Base-by-base conservation (phyloP, 345 rosid species). In the Lagerstroemia speciosa region DNA sequence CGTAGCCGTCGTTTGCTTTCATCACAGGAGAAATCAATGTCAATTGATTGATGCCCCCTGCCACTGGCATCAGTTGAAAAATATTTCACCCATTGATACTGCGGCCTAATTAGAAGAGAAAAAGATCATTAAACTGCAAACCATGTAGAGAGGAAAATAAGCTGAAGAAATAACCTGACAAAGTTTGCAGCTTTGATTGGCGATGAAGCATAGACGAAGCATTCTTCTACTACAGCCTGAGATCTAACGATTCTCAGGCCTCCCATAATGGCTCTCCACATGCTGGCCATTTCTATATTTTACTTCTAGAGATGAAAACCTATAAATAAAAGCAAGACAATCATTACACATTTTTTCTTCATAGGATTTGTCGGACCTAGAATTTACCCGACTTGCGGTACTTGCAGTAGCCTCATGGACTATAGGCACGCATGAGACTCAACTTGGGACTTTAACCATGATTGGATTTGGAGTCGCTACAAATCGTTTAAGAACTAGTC, bases 1-100 rank as follows among this genome's bases (percentile, higher is more conserved):
- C 72, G 77, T 48, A 90, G 67, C 60, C 84, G 90, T 73, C 96
- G 76, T 76, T 80, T 91, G 79, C 78, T 87, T 79, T 91, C 96
- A 65, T 87, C 89, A 36, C 41, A 79, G 67, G 96, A 87, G 73
- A 90, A 85, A 74, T 87, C 89, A 20, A 88, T 75, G 63, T 80
- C 82, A 6, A 72, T 68, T 43, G 79, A 78, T 67, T 77, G 82
- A 43, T 67, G 32, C 33, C 52, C 32, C 0, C 74, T 2, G 53
- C 43, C 71, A 32, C 62, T n/a, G 4, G 57, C 62, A 66, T 68
- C 77, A 27, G 46, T 78, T 16, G 83, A 78, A 72, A 82, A 90
- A 71, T 75, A 79, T 29, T 77, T 57, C 69, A 80, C 72, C 72
- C 79, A 81, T 58, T 78, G 74, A 73, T 53, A 57, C 67, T 73